Evolutionary conservation across 2,329 filamentous ascomycete species (phyloP).

Genomic region (Botryosphaeria agaves): DNA sequence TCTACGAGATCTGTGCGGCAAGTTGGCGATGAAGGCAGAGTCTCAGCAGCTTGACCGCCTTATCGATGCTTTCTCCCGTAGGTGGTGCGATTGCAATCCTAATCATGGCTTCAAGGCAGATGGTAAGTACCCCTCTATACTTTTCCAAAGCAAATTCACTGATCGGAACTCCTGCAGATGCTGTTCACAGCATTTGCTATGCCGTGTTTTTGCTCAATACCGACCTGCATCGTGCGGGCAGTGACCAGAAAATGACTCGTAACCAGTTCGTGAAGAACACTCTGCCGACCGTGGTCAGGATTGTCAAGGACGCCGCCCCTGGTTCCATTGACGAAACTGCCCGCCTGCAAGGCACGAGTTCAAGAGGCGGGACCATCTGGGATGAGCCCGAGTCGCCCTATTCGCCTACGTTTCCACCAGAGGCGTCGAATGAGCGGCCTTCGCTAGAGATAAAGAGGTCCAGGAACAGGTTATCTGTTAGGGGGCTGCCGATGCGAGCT

Average conservation of each 20-base stretch:
- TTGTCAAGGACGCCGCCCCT: slow-evolving; percentile 54
- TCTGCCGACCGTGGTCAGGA: slow-evolving; percentile 69
- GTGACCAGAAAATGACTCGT: slow-evolving; percentile 91
- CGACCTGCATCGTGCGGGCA: slow-evolving; percentile 86
- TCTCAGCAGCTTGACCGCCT: slow-evolving; percentile 96
- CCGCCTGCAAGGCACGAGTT: slow-evolving; percentile 7
- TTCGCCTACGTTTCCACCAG: slow-evolving; percentile 11
- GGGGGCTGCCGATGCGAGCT: slow-evolving; percentile 17
- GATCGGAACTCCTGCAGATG: slow-evolving; percentile 39
- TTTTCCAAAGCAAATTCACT: neutral
- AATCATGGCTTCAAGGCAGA: slow-evolving; percentile 82
- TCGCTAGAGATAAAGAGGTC: slow-evolving; percentile 17
- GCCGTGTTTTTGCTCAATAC: slow-evolving; percentile 92
- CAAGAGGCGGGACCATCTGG: slow-evolving; percentile 11
- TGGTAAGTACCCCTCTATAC: slow-evolving; percentile 36
- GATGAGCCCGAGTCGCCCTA: slow-evolving; percentile 14
- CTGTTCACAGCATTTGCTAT: slow-evolving; percentile 95
- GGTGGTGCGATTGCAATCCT: slow-evolving; percentile 89
- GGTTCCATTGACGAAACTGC: slow-evolving; percentile 38
- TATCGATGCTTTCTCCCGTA: slow-evolving; percentile 67
- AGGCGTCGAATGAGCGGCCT: slow-evolving; percentile 13
- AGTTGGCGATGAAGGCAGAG: slow-evolving; percentile 72
- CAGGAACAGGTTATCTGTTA: slow-evolving; percentile 24
- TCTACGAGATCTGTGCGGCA: slow-evolving; percentile 64
- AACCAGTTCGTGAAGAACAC: slow-evolving; percentile 94